These are phyloP conservation scores for Penicillium daleae DNA, from an alignment of 495 filamentous ascomycete genomes.

Conservation along the genomic window DNA sequence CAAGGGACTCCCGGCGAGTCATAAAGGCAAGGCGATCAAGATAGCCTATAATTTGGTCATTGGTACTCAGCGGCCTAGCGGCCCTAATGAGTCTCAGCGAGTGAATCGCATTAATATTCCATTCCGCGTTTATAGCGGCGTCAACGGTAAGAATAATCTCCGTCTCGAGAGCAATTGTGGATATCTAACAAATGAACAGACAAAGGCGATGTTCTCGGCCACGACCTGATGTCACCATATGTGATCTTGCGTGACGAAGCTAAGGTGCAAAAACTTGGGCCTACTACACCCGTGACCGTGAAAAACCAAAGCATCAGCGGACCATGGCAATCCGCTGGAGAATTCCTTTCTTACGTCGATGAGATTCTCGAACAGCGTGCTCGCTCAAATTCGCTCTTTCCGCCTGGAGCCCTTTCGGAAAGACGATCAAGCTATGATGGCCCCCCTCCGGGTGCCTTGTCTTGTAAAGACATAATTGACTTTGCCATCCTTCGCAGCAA, in stretches of 20 bases:
- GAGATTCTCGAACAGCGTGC: conserved; percentile 69
- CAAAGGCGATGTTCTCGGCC: conserved; percentile 68
- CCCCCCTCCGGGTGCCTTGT: conserved; percentile 38
- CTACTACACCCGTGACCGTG: conserved; percentile 20
- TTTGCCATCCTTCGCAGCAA: conserved; percentile 85
- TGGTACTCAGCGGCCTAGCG: conserved; percentile 85
- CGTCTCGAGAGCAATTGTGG: conserved; percentile 11
- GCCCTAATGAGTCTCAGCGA: conserved; percentile 71
- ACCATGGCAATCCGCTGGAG: conserved; percentile 49
- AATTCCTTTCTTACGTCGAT: conserved; percentile 79
- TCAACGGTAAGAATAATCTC: conserved; percentile 62
- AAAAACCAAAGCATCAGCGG: conserved; percentile 48
- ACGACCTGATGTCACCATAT: conserved; percentile 93
- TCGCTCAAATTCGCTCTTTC: conserved; percentile 55
- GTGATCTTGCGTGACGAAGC: conserved; percentile 88
- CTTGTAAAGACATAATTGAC: conserved; percentile 86
- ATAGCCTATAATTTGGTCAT: conserved; percentile 90
- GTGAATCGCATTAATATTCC: conserved; percentile 91
- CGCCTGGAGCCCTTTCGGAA: conserved; percentile 71
- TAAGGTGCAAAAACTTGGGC: conserved; percentile 43
- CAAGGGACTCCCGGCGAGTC: conserved; percentile 82
- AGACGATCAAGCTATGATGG: conserved; percentile 52
- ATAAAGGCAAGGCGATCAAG: conserved; percentile 92
- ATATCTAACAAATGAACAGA: conserved; percentile 41
- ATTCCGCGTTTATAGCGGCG: conserved; percentile 90